Conservation (phyloP, 768 basidiomycete genomes). For the Rubroboletus satanas region DNA sequence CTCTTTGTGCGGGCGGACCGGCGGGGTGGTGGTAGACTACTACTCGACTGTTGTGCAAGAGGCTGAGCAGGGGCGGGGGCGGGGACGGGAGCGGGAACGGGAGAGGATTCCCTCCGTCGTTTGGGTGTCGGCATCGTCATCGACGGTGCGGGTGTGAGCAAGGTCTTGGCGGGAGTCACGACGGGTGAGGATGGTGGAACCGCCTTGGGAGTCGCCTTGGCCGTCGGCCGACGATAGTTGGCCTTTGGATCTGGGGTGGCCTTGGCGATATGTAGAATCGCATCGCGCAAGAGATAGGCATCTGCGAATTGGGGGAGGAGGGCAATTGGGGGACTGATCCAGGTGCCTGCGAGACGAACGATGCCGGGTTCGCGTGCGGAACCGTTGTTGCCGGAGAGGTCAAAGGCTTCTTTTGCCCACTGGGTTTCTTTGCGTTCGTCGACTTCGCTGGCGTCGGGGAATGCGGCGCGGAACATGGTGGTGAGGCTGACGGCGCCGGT, state of each 20-base stretch:
- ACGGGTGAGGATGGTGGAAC: slow-evolving; percentile 27
- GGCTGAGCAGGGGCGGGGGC: slow-evolving; percentile 17
- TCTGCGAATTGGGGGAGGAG: slow-evolving; percentile 53
- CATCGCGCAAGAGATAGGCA: slow-evolving; percentile 56
- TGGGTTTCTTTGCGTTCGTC: slow-evolving; percentile 76
- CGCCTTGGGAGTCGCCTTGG: slow-evolving; percentile 30
- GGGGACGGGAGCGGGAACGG: slow-evolving; percentile 24
- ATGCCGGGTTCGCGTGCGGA: slow-evolving; percentile 53
- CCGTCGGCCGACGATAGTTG: slow-evolving; percentile 70
- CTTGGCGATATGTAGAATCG: slow-evolving; percentile 63
- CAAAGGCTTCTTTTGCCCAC: slow-evolving; percentile 80
- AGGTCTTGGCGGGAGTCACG: slow-evolving; percentile 19
- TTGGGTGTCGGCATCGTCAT: slow-evolving; percentile 49
- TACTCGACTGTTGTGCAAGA: slow-evolving; percentile 8
- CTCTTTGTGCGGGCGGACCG: slow-evolving; percentile 43
- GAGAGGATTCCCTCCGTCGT: slow-evolving; percentile 60
- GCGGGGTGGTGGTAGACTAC: slow-evolving; percentile 39
- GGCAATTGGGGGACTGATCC: slow-evolving; percentile 71
- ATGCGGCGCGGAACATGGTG: slow-evolving; percentile 95
- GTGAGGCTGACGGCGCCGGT: slow-evolving; percentile 89
- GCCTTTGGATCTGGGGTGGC: slow-evolving; percentile 75
- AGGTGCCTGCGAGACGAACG: slow-evolving; percentile 84
- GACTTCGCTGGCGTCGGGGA: slow-evolving; percentile 72
- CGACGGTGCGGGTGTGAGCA: slow-evolving; percentile 35
- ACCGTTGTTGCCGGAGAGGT: slow-evolving; percentile 75